Conservation (phyloP, 2,329 filamentous ascomycete genomes). For the Colletotrichum tofieldiae region DNA sequence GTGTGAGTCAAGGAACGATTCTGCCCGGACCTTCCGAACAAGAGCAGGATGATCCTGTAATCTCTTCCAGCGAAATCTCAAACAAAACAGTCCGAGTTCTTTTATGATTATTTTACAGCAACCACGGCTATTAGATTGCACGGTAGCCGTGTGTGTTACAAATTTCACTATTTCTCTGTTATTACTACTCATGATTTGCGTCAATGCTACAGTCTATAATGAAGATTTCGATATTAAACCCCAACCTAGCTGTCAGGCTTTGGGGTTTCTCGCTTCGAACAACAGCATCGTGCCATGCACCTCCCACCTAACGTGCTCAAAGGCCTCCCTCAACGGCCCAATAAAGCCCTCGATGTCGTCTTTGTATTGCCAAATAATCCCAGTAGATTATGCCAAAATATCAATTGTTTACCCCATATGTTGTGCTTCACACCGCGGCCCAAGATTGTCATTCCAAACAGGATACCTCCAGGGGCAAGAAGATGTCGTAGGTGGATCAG, state of each 20-base stretch:
- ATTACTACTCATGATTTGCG: background rate
- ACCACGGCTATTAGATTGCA: background rate
- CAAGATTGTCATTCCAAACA: conserved; percentile 49
- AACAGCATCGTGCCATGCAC: conserved; percentile 22
- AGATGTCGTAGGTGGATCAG: conserved; percentile 35
- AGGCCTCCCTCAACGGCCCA: conserved; percentile 6
- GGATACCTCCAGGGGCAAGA: conserved; percentile 43
- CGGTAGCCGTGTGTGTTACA: background rate
- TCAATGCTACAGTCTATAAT: background rate
- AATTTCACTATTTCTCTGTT: background rate
- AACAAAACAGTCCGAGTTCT: background rate
- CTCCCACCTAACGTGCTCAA: conserved; percentile 21
- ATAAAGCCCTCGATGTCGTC: conserved; percentile 27
- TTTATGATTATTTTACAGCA: too few relatives aligned
- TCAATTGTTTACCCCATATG: conserved; percentile 8
- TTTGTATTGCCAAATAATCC: conserved; percentile 24
- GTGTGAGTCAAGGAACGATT: background rate
- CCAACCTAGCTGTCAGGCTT: background rate
- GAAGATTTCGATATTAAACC: too few relatives aligned
- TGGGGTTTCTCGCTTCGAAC: conserved; percentile 31
- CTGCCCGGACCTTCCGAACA: background rate
- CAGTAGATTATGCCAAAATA: conserved; percentile 32
- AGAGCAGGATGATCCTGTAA: background rate
- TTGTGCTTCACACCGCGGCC: conserved; percentile 31
- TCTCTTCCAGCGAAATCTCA: background rate